These are phyloP conservation scores for Cylindrotheca fusiformis DNA, from an alignment of 108 stramenopile species.

Conservation along the genomic window DNA sequence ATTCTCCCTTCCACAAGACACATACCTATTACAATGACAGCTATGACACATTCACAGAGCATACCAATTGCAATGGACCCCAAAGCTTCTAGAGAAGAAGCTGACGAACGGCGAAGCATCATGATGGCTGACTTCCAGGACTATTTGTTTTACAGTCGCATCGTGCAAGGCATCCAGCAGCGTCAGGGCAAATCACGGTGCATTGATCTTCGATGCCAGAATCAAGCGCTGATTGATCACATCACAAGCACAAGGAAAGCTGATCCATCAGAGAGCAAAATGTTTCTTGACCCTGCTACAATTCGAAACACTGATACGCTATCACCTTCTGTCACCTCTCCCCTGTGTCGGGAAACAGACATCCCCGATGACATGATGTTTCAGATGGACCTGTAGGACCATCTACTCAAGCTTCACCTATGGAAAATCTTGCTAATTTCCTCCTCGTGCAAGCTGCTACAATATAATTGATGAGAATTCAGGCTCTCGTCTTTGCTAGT, in stretches of 20 bases:
- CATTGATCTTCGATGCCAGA: slow-evolving; percentile 13
- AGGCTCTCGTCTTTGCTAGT: too few species aligned
- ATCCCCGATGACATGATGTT: too few species aligned
- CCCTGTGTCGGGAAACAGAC: too few species aligned
- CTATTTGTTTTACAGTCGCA: slow-evolving; percentile 10
- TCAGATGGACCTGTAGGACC: too few species aligned
- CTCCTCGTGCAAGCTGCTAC: background rate
- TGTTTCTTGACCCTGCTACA: too few species aligned
- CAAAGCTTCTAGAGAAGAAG: background rate
- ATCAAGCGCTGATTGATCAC: slow-evolving; percentile 19
- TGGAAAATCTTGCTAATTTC: background rate
- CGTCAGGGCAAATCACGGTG: slow-evolving; percentile 5
- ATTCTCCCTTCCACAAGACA: too few species aligned
- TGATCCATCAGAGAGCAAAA: too few species aligned
- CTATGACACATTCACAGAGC: slow-evolving; percentile 9
- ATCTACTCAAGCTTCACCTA: background rate
- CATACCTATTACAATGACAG: background rate
- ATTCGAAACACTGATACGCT: too few species aligned
- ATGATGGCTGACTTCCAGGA: slow-evolving; percentile 14
- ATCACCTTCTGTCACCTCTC: too few species aligned
- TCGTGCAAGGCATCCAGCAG: slow-evolving; percentile 14
- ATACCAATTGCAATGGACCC: slow-evolving; percentile 2
- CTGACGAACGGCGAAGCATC: background rate
- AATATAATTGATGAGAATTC: background rate
- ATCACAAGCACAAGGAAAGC: slow-evolving; percentile 9